Evolutionary conservation across 768 basidiomycete genomes (phyloP).

Genomic region (Xerocomellus chrysenteron): DNA sequence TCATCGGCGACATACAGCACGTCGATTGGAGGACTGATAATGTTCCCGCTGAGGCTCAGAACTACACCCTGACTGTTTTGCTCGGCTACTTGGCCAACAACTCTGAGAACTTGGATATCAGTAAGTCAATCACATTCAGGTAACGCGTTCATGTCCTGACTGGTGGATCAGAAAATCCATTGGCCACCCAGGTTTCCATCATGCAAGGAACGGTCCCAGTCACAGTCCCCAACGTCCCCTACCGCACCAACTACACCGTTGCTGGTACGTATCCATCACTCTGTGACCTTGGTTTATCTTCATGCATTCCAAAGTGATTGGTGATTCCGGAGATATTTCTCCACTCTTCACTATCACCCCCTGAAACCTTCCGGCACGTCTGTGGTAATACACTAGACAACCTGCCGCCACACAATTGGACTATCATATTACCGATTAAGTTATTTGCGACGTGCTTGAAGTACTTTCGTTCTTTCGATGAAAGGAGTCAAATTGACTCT

Average conservation of each 20-base stretch:
- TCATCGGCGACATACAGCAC: slow-evolving; percentile 32
- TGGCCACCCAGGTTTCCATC: slow-evolving; percentile 57
- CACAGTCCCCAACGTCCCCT: slow-evolving; percentile 48
- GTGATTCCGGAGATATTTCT: slow-evolving; percentile 65
- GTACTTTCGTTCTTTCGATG: slow-evolving; percentile 7
- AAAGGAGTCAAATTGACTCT: neutral
- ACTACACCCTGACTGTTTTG: slow-evolving; percentile 42
- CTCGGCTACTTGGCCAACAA: slow-evolving; percentile 40
- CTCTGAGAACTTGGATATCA: slow-evolving; percentile 50
- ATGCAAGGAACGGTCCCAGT: slow-evolving; percentile 47
- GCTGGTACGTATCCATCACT: slow-evolving; percentile 47
- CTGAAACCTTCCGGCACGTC: neutral
- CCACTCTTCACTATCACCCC: slow-evolving; percentile 53
- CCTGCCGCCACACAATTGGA: neutral
- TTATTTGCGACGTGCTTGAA: neutral
- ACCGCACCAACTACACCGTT: slow-evolving; percentile 54
- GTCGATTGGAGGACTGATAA: slow-evolving; percentile 43
- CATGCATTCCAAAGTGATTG: slow-evolving; percentile 47
- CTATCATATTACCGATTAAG: neutral
- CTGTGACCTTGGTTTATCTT: neutral
- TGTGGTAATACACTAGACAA: neutral
- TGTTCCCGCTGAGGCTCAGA: slow-evolving; percentile 38
- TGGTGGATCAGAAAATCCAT: slow-evolving; percentile 46
- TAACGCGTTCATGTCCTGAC: slow-evolving; percentile 6
- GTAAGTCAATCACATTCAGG: slow-evolving; percentile 34